A percentile compares a stretch with the other conserved stretches of the same genome.
Conservation (phyloP, 106 monocot species). For the Acorus calamus region DNA sequence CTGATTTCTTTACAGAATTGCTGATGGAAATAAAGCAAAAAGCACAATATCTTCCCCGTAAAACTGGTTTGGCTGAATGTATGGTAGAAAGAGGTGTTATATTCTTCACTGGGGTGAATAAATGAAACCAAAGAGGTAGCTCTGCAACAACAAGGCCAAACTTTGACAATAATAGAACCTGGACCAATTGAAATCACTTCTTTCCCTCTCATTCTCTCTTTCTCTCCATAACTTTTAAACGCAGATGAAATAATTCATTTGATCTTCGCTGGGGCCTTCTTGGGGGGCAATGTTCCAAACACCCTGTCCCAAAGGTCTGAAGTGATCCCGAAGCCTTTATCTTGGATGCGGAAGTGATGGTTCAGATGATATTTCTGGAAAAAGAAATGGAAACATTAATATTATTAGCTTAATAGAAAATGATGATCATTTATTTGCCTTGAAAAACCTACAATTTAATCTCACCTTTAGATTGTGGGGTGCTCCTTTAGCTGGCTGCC, state of each 20-base stretch:
- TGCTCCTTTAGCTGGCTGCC: slow-evolving; percentile 47
- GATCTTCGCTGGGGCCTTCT: slow-evolving; percentile 20
- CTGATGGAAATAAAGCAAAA: too few relatives aligned
- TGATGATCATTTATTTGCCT: background rate
- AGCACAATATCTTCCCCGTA: too few relatives aligned
- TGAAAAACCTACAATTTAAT: background rate
- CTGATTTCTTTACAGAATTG: too few relatives aligned
- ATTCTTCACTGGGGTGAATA: too few relatives aligned
- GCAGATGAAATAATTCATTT: slow-evolving; percentile 4
- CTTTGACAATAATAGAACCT: too few relatives aligned
- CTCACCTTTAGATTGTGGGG: slow-evolving; percentile 62
- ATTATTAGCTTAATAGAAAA: background rate
- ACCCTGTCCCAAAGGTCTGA: slow-evolving; percentile 67
- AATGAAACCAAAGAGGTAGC: too few relatives aligned
- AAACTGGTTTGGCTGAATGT: too few relatives aligned
- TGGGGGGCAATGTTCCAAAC: slow-evolving; percentile 61
- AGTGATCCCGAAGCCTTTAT: slow-evolving; percentile 75
- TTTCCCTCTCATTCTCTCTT: too few relatives aligned
- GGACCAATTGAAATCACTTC: too few relatives aligned
- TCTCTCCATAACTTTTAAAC: too few relatives aligned
- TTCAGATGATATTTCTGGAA: slow-evolving; percentile 77
- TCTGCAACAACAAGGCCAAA: too few relatives aligned
- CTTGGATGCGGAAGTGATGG: slow-evolving; percentile 79
- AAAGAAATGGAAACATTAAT: background rate
- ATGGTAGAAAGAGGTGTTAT: too few relatives aligned